Conservation (phyloP, 176 grass and related monocot species). For the Musa itinerans region DNA sequence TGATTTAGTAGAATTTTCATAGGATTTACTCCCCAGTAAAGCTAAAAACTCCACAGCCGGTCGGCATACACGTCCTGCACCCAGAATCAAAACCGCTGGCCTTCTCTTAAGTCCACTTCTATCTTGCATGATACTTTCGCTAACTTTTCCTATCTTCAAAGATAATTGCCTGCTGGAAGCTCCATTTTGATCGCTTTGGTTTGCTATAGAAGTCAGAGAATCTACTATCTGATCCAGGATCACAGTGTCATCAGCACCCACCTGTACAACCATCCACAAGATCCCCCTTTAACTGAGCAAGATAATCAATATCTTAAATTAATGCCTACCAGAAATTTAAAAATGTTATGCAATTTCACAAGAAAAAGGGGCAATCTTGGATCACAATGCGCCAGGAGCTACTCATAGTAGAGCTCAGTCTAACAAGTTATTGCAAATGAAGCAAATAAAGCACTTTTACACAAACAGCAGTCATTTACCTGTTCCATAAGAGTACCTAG, state of each 20-base stretch:
- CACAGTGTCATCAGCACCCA: conserved; percentile 59
- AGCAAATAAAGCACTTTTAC: not conserved
- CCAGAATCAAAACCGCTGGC: conserved; percentile 75
- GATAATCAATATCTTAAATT: conserved; percentile 12
- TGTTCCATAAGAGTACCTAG: no score
- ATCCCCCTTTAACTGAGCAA: not conserved
- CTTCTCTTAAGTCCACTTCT: conserved; percentile 28
- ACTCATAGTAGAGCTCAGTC: not conserved
- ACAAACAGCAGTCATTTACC: not conserved
- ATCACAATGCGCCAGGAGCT: not conserved
- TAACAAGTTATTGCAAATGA: not conserved
- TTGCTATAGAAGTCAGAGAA: conserved; percentile 61
- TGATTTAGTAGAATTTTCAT: not conserved
- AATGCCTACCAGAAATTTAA: not conserved
- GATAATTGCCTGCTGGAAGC: conserved; percentile 36
- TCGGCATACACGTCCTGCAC: conserved; percentile 83
- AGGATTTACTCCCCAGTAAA: conserved; percentile 25
- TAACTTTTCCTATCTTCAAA: conserved; percentile 77
- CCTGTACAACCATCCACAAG: conserved; percentile 34
- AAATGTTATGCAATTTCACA: not conserved
- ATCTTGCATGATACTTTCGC: conserved; percentile 24
- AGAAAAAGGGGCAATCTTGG: not conserved
- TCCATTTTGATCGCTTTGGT: conserved; percentile 37
- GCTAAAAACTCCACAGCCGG: conserved; percentile 79
- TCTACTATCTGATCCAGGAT: conserved; percentile 73